These are phyloP conservation scores for Verticillium tricorpus DNA, from an alignment of 2,329 filamentous ascomycete genomes.

Conservation along the genomic window DNA sequence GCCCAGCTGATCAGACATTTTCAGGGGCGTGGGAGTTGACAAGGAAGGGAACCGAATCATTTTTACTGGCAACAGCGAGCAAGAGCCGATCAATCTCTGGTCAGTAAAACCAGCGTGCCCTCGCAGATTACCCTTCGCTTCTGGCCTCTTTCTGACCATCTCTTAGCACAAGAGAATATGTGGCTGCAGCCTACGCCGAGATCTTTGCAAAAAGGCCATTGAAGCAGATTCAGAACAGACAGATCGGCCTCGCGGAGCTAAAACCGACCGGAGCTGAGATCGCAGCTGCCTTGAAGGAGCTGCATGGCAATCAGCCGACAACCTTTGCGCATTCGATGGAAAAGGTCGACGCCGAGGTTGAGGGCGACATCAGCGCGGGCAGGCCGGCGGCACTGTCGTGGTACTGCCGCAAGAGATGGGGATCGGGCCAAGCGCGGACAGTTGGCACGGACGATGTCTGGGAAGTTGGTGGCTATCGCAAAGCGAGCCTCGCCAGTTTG, in stretches of 20 bases:
- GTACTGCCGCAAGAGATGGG: conserved; percentile 23
- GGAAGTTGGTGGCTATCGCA: conserved; percentile 19
- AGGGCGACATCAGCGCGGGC: conserved; percentile 11
- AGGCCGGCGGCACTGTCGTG: conserved; percentile 17
- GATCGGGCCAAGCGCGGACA: conserved; percentile 13
- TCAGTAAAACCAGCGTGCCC: background rate
- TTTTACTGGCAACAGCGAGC: background rate
- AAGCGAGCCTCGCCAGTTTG: conserved; percentile 15
- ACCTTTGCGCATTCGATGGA: conserved; percentile 14
- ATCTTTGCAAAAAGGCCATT: conserved; percentile 20
- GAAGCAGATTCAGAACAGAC: conserved; percentile 14
- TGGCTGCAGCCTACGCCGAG: conserved; percentile 20
- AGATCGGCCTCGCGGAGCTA: conserved; percentile 18
- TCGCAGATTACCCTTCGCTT: no score
- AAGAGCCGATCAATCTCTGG: conserved; percentile 2
- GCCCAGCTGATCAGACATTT: no score
- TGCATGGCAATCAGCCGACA: conserved; percentile 13
- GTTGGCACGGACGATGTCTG: conserved; percentile 17
- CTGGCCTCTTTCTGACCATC: no score
- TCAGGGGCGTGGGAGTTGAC: background rate
- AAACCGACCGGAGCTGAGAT: conserved; percentile 19
- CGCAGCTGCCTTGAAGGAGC: conserved; percentile 12
- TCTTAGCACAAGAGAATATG: conserved; percentile 19
- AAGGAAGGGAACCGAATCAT: background rate
- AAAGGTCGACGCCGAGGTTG: conserved; percentile 18